phyloP scores from a whole-genome alignment of 1,284 basidiomycete species.

The Microbotryomycetes sp. region DNA sequence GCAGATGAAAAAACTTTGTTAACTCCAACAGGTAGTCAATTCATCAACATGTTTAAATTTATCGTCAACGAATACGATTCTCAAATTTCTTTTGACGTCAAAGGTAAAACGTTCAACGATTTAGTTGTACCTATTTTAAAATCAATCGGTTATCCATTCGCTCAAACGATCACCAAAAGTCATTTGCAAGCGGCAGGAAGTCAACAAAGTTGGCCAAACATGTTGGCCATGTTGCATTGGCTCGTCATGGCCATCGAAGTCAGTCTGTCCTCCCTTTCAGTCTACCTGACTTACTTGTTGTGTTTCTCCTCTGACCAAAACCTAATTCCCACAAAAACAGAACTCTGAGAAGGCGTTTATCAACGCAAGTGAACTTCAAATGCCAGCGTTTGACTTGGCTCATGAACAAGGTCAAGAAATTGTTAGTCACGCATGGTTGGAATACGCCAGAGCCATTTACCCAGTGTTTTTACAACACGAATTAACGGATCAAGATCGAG shows the following conservation, averaged over 20 bases:
- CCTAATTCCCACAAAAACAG: not conserved
- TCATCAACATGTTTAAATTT: slow-evolving; percentile 38
- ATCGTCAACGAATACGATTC: slow-evolving; percentile 34
- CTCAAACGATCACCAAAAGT: slow-evolving; percentile 36
- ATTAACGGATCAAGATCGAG: slow-evolving; percentile 5
- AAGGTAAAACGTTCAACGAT: slow-evolving; percentile 35
- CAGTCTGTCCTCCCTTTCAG: not conserved
- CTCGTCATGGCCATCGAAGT: slow-evolving; percentile 37
- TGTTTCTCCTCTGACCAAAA: not conserved
- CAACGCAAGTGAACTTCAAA: slow-evolving; percentile 25
- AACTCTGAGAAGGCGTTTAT: slow-evolving; percentile 25
- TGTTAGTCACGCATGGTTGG: slow-evolving; percentile 29
- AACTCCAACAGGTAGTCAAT: slow-evolving; percentile 37
- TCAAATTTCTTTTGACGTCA: slow-evolving; percentile 15
- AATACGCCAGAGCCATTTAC: slow-evolving; percentile 29
- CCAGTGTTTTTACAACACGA: slow-evolving; percentile 31
- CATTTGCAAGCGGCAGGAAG: slow-evolving; percentile 38
- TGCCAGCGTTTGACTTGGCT: slow-evolving; percentile 20
- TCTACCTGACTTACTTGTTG: not conserved
- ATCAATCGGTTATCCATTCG: slow-evolving; percentile 36
- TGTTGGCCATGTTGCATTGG: slow-evolving; percentile 41
- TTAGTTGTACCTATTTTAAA: slow-evolving; percentile 32
- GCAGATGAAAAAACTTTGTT: slow-evolving; percentile 28
- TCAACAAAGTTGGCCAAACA: slow-evolving; percentile 38
- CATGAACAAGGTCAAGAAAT: slow-evolving; percentile 18